A percentile compares a stretch with the other conserved stretches of the same genome.
phyloP scores from a whole-genome alignment of 2,329 filamentous ascomycete species.

The Beauveria medogensis region DNA sequence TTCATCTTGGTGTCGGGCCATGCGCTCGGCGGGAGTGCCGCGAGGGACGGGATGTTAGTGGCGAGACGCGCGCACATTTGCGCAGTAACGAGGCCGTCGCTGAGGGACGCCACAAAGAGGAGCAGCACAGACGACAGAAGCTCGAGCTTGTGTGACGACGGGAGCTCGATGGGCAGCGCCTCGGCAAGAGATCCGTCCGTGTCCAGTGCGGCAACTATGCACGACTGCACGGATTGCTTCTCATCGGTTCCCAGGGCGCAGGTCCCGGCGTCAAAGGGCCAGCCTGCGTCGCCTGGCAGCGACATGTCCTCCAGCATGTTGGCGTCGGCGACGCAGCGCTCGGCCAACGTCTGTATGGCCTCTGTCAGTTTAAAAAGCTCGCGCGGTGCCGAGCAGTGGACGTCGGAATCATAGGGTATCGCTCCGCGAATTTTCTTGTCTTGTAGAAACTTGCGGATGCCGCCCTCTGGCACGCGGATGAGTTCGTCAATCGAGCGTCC shows the following conservation, averaged over 20 bases:
- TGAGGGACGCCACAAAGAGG: constrained; percentile 64
- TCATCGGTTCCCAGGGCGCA: constrained; percentile 22
- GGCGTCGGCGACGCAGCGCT: constrained; percentile 51
- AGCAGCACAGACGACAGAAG: constrained; percentile 63
- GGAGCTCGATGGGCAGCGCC: constrained; percentile 53
- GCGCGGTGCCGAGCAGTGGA: constrained; percentile 73
- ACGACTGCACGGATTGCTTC: constrained; percentile 22
- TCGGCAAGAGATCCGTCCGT: constrained; percentile 54
- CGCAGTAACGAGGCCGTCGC: constrained; percentile 69
- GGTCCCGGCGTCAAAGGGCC: constrained; percentile 47
- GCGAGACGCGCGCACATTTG: constrained; percentile 64
- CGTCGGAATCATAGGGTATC: constrained; percentile 48
- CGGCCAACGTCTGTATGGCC: constrained; percentile 53
- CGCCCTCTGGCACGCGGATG: constrained; percentile 74
- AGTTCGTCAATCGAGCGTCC: constrained; percentile 83
- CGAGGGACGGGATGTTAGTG: constrained; percentile 39
- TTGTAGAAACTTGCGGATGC: constrained; percentile 51
- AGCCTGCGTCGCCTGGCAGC: constrained; percentile 47
- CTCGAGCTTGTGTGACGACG: constrained; percentile 64
- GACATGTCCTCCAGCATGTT: constrained; percentile 50
- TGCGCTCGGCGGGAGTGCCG: constrained; percentile 18
- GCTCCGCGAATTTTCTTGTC: constrained; percentile 33
- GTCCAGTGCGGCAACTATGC: constrained; percentile 62
- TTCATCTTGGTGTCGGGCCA: constrained; percentile 38
- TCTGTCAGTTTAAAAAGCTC: constrained; percentile 88